Base-by-base conservation (phyloP, 768 basidiomycete genomes). In the Mrakia frigida region DNA sequence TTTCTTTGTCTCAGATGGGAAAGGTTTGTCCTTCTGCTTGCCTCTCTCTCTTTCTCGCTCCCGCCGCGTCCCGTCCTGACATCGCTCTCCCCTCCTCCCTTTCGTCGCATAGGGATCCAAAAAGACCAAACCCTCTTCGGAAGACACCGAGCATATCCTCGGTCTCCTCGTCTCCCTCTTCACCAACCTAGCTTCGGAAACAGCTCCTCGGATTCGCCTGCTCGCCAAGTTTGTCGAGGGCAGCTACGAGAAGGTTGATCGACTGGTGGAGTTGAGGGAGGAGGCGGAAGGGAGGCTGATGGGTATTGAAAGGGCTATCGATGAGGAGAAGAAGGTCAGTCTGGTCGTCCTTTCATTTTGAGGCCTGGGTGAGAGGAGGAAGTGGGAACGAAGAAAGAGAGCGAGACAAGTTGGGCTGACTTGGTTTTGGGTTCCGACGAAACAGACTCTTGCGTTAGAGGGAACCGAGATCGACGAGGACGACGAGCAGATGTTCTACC, bases 231-330 rank as follows among this genome's bases (percentile, higher is more conserved):
- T 98, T 80, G 93, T 97, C 21, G 96, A 98, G 83, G 87, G 84
- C 37, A 88, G 91, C 72, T 99, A 97, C 81, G 94, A 95, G 82
- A 98, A 99, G 82, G 89, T 92, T 11, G 97, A 98, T 82, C 92
- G 95, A 80, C 85, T 99, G 41, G 84, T 97, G 35, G 96, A 98
- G 81, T 88, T 94, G 79, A 86, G 95, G 69, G 93, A 94, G 77
- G 86, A 85, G 53, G 89, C 92, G 3, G 86, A 86, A 53, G 84
- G 83, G 13, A 86, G 92, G 18, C 84, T 98, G 65, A 87, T 84
- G 73, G 83, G 80, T 9, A 87, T 88, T 3, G 89, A 97, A 53
- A 83, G 84, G 46, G 90, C 91, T 71, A 89, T 98, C 70, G 88
- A 87, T 56, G 78, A 82, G 46, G 93, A 93, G 81, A 89, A 88